Base-by-base conservation (phyloP, 2,329 filamentous ascomycete species). In the Ciborinia camelliae region DNA sequence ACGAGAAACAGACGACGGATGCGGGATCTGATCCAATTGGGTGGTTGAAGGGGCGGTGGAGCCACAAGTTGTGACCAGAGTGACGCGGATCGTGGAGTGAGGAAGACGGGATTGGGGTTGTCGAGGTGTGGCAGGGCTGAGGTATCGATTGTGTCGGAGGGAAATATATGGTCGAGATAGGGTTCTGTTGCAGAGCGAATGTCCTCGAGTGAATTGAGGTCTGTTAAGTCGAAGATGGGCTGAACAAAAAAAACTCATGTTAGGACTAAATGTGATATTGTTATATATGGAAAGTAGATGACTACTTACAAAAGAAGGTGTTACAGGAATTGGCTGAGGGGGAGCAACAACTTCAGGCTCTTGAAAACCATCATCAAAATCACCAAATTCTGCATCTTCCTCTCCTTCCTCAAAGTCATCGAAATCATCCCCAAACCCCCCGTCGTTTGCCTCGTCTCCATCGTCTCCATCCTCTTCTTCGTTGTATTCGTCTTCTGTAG, bases 51-150 rank as follows among this genome's bases (percentile, higher is more conserved):
- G 2, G 95, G 93, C 2, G 95, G 95, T 26, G 95, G 94, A 2
- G 94, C 94, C 37, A 97, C 92, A 5, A 99, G 86, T 79, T 99
- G 95, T 48, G 93, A 92, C 95, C 95, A 99, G 41, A 99, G 82
- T 0, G 95, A 97, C 64, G 91, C 88, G 67, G 91, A 96, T 65
- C 93, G 87, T 61, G 92, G 89, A 48, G 91, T 96, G 63, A 91
- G 86, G 77, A 97, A 95, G 59, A 92, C 84, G 52, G 89, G 81
- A 67, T 84, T 82, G 62, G 73, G 70, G 50, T 69, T 73, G 57
- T 73, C 73, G 6, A 76, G 77, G 64, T 81, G 79, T 65, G 81
- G 83, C 52, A 82, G 78, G 7, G 78, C 75, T 20, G 83, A 81
- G 28, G 82, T 76, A 62, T 84, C 80, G 66, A 83, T 79, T 67